These are phyloP conservation scores for Sicyos edulis DNA, from an alignment of 306 rosid species.

Conservation along the genomic window DNA sequence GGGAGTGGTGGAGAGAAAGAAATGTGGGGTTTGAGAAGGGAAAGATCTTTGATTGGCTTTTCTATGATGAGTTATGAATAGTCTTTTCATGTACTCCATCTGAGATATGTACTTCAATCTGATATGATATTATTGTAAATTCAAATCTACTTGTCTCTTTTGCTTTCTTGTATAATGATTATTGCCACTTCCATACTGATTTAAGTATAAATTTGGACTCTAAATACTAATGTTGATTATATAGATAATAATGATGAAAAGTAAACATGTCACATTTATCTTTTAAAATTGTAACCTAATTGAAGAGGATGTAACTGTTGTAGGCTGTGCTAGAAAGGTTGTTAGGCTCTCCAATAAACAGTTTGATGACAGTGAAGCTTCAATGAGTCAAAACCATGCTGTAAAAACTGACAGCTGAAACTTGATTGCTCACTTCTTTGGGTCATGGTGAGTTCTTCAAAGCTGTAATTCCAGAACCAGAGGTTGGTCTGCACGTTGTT, in stretches of 20 bases:
- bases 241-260: background rate
- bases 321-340: slow-evolving; percentile 1
- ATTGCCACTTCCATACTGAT: background rate
- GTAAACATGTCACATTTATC: background rate
- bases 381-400: slow-evolving; percentile 12
- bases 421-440: slow-evolving; percentile 10
- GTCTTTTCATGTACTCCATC: slow-evolving; percentile 7
- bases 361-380: slow-evolving; percentile 20
- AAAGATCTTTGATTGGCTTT: slow-evolving; percentile 5
- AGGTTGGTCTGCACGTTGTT: background rate
- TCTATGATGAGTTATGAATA: background rate
- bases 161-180: no score
- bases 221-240: no score
- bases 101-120: background rate
- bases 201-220: no score
- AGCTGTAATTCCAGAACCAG: background rate
- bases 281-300: background rate
- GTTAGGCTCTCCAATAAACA: slow-evolving; percentile 9
- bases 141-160: background rate
- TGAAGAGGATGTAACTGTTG: background rate
- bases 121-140: slow-evolving; percentile 15
- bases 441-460: background rate
- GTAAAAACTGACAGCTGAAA: slow-evolving; percentile 15
- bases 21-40: slow-evolving; percentile 5
- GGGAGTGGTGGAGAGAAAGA: background rate